Evolutionary conservation across 768 basidiomycete genomes (phyloP).

Genomic region (Boletellus emodensis): DNA sequence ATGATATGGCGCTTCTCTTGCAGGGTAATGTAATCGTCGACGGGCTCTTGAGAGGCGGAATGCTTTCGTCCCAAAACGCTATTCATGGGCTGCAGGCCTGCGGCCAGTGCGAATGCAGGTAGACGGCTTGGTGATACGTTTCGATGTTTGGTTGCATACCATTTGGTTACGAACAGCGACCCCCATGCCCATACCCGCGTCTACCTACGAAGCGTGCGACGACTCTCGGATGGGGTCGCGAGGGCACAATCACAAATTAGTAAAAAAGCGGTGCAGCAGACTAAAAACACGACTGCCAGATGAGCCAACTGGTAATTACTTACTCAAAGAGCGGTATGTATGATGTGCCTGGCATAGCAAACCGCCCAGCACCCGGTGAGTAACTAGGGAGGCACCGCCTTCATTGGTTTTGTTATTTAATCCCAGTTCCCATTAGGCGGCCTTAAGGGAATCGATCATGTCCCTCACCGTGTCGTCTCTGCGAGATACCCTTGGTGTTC

Average conservation of each 20-base stretch:
- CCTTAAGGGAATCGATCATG: neutral
- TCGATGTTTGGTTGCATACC: neutral
- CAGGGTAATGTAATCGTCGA: neutral
- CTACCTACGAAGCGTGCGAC: too few relatives aligned
- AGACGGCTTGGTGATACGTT: neutral
- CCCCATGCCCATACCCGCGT: too few relatives aligned
- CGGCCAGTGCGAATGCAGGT: neutral
- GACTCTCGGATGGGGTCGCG: too few relatives aligned
- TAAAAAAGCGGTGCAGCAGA: too few relatives aligned
- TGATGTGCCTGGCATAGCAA: too few relatives aligned
- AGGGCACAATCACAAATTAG: too few relatives aligned
- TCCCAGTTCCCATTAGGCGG: neutral
- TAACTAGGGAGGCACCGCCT: too few relatives aligned
- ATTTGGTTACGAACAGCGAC: too few relatives aligned
- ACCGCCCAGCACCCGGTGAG: too few relatives aligned
- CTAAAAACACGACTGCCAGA: too few relatives aligned
- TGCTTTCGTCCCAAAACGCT: neutral
- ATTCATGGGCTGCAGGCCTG: neutral
- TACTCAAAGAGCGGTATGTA: too few relatives aligned
- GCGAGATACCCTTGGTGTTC: slow-evolving; percentile 1
- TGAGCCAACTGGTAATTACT: too few relatives aligned
- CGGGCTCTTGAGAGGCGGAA: neutral
- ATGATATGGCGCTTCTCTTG: neutral
- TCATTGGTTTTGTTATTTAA: neutral
- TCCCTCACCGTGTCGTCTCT: neutral